Evolutionary conservation across 306 rosid species (phyloP).

Genomic region (Casuarina cunninghamiana): DNA sequence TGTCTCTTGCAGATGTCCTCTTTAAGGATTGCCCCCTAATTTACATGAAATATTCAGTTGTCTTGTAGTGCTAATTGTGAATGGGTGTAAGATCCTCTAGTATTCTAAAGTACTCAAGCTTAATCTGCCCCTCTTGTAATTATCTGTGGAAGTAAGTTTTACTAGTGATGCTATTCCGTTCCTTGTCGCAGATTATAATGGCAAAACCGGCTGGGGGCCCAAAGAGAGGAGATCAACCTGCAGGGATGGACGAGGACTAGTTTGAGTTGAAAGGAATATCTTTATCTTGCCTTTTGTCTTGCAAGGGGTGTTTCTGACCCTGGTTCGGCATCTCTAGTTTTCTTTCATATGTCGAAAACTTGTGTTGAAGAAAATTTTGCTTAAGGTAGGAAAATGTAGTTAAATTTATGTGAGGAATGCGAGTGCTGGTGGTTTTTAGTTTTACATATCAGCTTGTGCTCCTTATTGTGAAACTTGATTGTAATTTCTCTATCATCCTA

Average conservation of each 20-base stretch:
- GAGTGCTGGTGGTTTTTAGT: background rate
- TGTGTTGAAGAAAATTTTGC: slow-evolving; percentile 34
- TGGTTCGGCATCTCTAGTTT: slow-evolving; percentile 31
- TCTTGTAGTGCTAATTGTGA: background rate
- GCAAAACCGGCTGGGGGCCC: slow-evolving; percentile 97
- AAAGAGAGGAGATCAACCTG: slow-evolving; percentile 68
- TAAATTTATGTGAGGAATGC: background rate
- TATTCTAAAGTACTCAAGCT: background rate
- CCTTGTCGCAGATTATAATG: slow-evolving; percentile 75
- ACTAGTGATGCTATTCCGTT: slow-evolving; percentile 5
- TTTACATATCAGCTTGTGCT: background rate
- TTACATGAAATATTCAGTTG: background rate
- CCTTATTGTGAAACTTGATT: background rate
- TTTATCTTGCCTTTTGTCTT: slow-evolving; percentile 25
- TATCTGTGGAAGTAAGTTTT: slow-evolving; percentile 5
- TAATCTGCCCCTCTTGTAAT: background rate
- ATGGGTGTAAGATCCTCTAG: background rate
- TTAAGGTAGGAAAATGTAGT: slow-evolving; percentile 15
- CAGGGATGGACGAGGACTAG: slow-evolving; percentile 85
- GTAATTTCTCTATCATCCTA: background rate
- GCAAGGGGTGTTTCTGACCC: slow-evolving; percentile 16
- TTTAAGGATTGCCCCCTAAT: background rate
- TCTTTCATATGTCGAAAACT: slow-evolving; percentile 11
- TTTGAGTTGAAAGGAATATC: background rate
- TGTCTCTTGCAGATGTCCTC: too few relatives aligned